These are phyloP conservation scores for Firmiana major DNA, from an alignment of 345 rosid species.

Conservation along the genomic window DNA sequence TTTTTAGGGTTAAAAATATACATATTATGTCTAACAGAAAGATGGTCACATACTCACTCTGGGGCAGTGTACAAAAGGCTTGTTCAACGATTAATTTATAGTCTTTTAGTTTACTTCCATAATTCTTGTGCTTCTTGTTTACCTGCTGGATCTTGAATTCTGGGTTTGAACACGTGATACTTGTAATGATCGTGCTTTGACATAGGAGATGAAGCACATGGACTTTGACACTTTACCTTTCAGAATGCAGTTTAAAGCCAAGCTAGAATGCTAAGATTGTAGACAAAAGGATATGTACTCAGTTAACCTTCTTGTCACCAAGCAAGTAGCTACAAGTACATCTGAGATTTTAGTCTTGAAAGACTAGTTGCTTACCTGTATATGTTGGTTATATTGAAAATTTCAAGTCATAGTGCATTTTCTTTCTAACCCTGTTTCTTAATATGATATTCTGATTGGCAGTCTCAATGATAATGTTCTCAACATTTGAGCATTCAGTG, in stretches of 20 bases:
- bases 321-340: not conserved
- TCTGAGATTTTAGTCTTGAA: conserved; percentile 6
- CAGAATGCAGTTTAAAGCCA: not conserved
- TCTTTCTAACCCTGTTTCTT: not conserved
- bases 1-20: not conserved
- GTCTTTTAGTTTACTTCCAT: not conserved
- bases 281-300: not conserved
- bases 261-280: not conserved
- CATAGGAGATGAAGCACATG: not conserved
- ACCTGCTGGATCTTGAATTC: not conserved
- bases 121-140: not conserved
- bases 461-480: conserved; percentile 72
- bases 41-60: not conserved
- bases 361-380: not conserved
- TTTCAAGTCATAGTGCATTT: not conserved
- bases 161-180: not conserved
- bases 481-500: conserved; percentile 72
- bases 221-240: not conserved
- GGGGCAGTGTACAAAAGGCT: not conserved
- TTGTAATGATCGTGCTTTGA: not conserved
- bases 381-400: not conserved
- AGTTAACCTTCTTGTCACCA: not conserved
- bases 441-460: conserved; percentile 34
- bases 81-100: not conserved
- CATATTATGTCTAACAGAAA: not conserved